A percentile compares a stretch with the other conserved stretches of the same genome.
phyloP scores from a whole-genome alignment of 805 yeast genomes.

The Saturnispora galanensis region DNA sequence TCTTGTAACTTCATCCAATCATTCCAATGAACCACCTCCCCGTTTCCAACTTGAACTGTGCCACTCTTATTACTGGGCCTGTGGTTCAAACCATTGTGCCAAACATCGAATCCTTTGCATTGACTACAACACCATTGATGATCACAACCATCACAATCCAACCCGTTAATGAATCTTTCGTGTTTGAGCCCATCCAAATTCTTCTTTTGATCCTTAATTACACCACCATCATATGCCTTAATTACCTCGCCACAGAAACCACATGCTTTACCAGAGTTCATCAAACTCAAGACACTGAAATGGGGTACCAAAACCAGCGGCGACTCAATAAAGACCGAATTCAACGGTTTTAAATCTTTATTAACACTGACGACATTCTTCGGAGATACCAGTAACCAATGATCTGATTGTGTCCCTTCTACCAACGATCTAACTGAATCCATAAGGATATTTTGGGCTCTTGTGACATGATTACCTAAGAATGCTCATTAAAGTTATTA shows the following conservation, averaged over 20 bases:
- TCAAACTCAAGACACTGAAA: conserved; percentile 20
- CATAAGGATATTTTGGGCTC: not conserved
- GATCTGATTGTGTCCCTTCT: not conserved
- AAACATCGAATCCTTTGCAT: conserved; percentile 22
- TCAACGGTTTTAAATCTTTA: conserved; percentile 9
- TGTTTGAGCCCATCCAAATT: conserved; percentile 17
- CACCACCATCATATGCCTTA: conserved; percentile 24
- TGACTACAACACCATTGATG: conserved; percentile 24
- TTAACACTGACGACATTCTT: not conserved
- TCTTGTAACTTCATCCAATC: conserved; percentile 18
- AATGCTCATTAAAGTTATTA: not conserved
- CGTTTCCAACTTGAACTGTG: conserved; percentile 17
- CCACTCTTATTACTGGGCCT: conserved; percentile 23
- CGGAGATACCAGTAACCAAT: not conserved
- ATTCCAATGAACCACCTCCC: conserved; percentile 15
- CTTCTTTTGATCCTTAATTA: conserved; percentile 16
- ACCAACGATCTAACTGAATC: not conserved
- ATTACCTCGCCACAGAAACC: conserved; percentile 25
- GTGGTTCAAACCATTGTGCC: conserved; percentile 21
- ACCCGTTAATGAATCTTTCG: conserved; percentile 22
- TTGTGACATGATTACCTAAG: not conserved
- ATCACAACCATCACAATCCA: conserved; percentile 24
- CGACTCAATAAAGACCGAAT: conserved; percentile 22
- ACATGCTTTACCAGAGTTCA: conserved; percentile 25
- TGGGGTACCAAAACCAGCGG: conserved; percentile 22